These are phyloP conservation scores for Dionaea muscipula DNA, from an alignment of 179 eudicot genomes.

Conservation along the genomic window DNA sequence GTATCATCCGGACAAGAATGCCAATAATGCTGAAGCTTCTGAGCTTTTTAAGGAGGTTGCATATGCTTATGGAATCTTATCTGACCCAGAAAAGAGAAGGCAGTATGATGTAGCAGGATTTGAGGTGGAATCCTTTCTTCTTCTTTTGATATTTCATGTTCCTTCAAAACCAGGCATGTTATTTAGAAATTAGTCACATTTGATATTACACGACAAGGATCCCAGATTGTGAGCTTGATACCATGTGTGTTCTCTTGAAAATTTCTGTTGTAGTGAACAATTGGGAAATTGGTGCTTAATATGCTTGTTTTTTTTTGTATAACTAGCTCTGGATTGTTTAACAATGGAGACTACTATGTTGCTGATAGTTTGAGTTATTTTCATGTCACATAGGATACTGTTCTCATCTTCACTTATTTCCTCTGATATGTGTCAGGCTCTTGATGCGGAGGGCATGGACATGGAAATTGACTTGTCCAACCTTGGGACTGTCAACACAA, in stretches of 20 bases:
- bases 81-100: conserved; percentile 95
- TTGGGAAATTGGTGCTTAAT: no score
- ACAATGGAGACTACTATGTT: no score
- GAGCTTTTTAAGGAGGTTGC: conserved; percentile 97
- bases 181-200: no score
- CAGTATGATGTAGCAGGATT: conserved; percentile 88
- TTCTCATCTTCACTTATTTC: not conserved
- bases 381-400: no score
- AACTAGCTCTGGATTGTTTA: no score
- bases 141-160: not conserved
- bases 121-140: conserved; percentile 45
- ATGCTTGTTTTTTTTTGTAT: no score
- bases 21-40: conserved; percentile 84
- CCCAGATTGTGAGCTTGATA: no score
- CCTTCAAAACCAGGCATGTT: no score
- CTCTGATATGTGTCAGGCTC: conserved; percentile 37
- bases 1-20: conserved; percentile 99
- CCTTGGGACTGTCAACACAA: conserved; percentile 96
- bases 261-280: no score
- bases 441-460: conserved; percentile 95
- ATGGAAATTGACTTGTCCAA: conserved; percentile 98
- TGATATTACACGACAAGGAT: no score
- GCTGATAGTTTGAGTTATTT: no score
- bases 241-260: no score
- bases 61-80: conserved; percentile 76